Conservation (phyloP, 495 filamentous ascomycete genomes). For the Daldinia decipiens region DNA sequence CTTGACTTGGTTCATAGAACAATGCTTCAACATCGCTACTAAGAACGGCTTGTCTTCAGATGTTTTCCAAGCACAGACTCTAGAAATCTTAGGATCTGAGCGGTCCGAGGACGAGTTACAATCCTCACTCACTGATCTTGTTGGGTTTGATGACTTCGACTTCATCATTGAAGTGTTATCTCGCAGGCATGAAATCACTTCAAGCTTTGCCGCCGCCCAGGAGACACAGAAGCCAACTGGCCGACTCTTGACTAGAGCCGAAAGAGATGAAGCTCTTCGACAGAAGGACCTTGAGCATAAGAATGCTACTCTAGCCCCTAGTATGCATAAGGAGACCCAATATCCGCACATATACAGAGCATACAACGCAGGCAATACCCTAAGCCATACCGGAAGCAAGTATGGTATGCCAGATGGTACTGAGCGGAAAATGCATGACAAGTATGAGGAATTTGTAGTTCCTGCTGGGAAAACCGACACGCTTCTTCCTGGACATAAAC, state of each 20-base stretch:
- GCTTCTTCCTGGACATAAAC: constrained; percentile 72
- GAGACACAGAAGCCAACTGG: constrained; percentile 62
- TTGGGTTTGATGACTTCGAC: constrained; percentile 92
- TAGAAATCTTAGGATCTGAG: constrained; percentile 72
- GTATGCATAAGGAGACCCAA: constrained; percentile 66
- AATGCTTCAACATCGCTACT: constrained; percentile 68
- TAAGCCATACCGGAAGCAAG: constrained; percentile 77
- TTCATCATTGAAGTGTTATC: constrained; percentile 85
- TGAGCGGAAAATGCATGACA: constrained; percentile 62
- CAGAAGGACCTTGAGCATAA: constrained; percentile 86
- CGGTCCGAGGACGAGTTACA: constrained; percentile 84
- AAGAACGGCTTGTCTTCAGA: constrained; percentile 69
- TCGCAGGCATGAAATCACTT: constrained; percentile 71
- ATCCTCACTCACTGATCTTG: constrained; percentile 85
- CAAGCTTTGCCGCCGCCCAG: constrained; percentile 47
- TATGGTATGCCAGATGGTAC: constrained; percentile 79
- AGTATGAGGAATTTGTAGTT: constrained; percentile 88
- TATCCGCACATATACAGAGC: constrained; percentile 95
- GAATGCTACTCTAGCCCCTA: constrained; percentile 70
- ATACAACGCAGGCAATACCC: constrained; percentile 82
- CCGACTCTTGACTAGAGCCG: constrained; percentile 74
- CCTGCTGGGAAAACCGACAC: constrained; percentile 84
- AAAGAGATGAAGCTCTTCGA: constrained; percentile 79
- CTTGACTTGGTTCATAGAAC: constrained; percentile 69
- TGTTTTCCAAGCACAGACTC: constrained; percentile 75